phyloP scores from a whole-genome alignment of 768 basidiomycete genomes.

The Obba rivulosa region DNA sequence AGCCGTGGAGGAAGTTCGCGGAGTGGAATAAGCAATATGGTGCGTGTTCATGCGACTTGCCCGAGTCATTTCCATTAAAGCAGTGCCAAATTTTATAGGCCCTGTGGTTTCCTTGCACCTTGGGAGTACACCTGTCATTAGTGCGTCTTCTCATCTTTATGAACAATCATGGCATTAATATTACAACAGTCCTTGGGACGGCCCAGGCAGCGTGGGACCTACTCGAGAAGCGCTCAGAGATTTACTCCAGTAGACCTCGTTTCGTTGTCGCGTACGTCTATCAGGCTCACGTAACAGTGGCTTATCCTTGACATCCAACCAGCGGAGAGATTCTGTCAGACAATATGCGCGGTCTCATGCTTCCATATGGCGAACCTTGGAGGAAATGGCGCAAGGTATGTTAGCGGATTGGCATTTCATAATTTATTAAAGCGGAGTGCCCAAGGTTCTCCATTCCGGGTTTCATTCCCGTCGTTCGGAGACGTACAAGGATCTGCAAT shows the following conservation, averaged over 20 bases:
- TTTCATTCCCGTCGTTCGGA: slow-evolving; percentile 38
- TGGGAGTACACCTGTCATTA: slow-evolving; percentile 37
- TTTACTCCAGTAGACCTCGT: slow-evolving; percentile 43
- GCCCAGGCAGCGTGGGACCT: slow-evolving; percentile 43
- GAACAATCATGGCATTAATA: background rate
- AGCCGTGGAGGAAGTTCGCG: slow-evolving; percentile 45
- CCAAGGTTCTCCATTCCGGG: slow-evolving; percentile 41
- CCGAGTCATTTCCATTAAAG: too few relatives aligned
- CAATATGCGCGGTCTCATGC: slow-evolving; percentile 41
- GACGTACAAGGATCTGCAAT: slow-evolving; percentile 41
- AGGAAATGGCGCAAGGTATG: slow-evolving; percentile 41
- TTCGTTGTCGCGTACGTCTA: slow-evolving; percentile 36
- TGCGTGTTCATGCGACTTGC: too few relatives aligned
- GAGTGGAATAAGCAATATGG: slow-evolving; percentile 44
- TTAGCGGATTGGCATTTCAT: too few relatives aligned
- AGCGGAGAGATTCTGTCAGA: slow-evolving; percentile 44
- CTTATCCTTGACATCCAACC: background rate
- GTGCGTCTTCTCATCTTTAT: slow-evolving; percentile 23
- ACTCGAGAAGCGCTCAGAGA: slow-evolving; percentile 41
- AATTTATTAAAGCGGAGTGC: too few relatives aligned
- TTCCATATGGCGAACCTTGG: slow-evolving; percentile 40
- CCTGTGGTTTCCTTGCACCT: slow-evolving; percentile 37
- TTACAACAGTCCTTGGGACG: slow-evolving; percentile 34
- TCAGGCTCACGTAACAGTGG: background rate
- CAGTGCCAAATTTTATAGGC: slow-evolving; percentile 25